Percentiles rank a stretch among this genome's conserved stretches.
These are phyloP conservation scores for Colletotrichum godetiae DNA, from an alignment of 2,329 filamentous ascomycete genomes.

Conservation along the genomic window DNA sequence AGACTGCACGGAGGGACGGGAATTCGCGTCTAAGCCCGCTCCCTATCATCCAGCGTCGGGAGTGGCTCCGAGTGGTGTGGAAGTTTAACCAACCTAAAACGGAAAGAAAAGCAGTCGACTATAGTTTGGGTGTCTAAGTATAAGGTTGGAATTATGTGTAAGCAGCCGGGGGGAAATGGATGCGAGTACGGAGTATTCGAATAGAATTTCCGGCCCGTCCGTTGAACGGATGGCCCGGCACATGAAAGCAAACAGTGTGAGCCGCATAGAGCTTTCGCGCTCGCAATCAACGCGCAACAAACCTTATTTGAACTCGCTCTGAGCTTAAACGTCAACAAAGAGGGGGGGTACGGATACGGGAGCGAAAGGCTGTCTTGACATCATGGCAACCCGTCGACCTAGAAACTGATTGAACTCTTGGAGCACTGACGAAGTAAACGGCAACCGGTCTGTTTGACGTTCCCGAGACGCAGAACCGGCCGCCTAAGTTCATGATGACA, in stretches of 20 bases:
- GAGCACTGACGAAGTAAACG: not conserved
- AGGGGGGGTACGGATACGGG: not conserved
- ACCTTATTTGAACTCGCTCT: not conserved
- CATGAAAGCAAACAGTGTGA: not conserved
- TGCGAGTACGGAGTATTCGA: not conserved
- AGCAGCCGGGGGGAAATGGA: not conserved
- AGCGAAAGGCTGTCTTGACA: not conserved
- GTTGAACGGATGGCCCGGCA: not conserved
- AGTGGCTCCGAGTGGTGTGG: not conserved
- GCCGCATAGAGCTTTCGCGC: not conserved
- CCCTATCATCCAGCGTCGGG: not conserved
- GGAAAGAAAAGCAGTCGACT: not conserved
- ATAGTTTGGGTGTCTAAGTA: not conserved
- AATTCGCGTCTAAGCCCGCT: not conserved
- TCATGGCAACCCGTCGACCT: not conserved
- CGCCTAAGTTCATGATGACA: not conserved
- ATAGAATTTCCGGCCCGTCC: not conserved
- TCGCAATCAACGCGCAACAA: constrained; percentile 8
- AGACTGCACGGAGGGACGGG: too few relatives aligned
- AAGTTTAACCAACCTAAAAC: not conserved
- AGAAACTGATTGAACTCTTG: not conserved
- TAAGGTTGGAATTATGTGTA: not conserved
- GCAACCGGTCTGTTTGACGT: not conserved
- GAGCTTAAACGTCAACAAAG: not conserved
- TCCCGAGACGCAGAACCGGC: not conserved